Evolutionary conservation across 768 basidiomycete species (phyloP).

Genomic region (Suillus bovinus): DNA sequence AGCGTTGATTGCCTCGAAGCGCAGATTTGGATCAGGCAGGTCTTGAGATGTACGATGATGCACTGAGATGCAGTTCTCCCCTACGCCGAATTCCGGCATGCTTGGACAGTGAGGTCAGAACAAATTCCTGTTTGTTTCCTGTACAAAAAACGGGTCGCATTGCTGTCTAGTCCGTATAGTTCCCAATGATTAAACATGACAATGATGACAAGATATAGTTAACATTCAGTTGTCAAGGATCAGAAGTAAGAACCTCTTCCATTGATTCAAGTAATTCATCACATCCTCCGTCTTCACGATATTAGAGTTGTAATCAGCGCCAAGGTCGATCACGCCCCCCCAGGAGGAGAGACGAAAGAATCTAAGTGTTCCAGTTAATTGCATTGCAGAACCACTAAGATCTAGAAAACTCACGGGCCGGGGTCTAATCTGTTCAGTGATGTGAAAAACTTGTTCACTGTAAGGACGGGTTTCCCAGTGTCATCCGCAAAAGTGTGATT

Average conservation of each 20-base stretch:
- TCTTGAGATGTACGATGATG: background rate
- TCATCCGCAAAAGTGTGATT: background rate
- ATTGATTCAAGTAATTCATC: background rate
- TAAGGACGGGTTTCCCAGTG: background rate
- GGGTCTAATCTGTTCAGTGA: background rate
- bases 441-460: background rate
- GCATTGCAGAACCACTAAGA: background rate
- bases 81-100: slow-evolving; percentile 7
- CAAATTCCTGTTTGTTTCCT: slow-evolving; percentile 32
- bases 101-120: slow-evolving; percentile 30
- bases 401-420: background rate
- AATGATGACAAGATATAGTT: background rate
- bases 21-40: background rate
- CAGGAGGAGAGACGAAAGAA: background rate
- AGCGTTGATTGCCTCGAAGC: background rate
- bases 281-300: background rate
- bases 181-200: too few species aligned
- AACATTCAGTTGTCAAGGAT: background rate
- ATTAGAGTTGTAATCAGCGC: background rate
- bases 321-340: background rate
- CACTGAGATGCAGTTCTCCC: background rate
- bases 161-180: too few species aligned
- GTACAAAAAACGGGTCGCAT: too few species aligned
- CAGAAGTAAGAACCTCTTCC: background rate
- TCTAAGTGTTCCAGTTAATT: background rate